Conservation (phyloP, 2,329 filamentous ascomycete species). For the Monilinia fructicola region DNA sequence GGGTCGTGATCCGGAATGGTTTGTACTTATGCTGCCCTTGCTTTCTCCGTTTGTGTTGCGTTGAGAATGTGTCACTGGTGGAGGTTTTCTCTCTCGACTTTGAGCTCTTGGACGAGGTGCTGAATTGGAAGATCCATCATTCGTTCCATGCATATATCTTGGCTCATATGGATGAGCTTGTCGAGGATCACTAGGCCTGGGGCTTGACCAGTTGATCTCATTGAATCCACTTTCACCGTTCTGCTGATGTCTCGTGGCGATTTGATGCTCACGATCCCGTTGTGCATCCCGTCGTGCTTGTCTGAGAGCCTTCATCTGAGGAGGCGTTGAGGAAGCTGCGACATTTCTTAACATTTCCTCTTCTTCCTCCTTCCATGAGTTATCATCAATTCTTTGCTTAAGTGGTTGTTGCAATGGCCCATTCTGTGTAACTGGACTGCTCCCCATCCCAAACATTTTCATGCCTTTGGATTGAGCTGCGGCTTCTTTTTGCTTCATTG, state of each 20-base stretch:
- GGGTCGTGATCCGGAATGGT: constrained; percentile 35
- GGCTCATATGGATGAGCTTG: constrained; percentile 25
- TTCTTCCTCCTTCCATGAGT: constrained; percentile 34
- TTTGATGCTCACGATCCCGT: constrained; percentile 37
- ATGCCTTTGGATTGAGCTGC: constrained; percentile 51
- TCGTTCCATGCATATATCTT: constrained; percentile 26
- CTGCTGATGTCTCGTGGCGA: constrained; percentile 34
- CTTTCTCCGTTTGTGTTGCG: constrained; percentile 26
- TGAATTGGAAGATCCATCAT: constrained; percentile 32
- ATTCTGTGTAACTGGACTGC: constrained; percentile 41
- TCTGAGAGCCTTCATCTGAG: constrained; percentile 36
- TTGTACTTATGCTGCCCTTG: constrained; percentile 28
- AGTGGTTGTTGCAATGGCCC: constrained; percentile 45
- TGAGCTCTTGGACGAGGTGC: constrained; percentile 31
- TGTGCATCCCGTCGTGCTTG: constrained; percentile 40
- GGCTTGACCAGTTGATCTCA: constrained; percentile 28
- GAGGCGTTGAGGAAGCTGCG: constrained; percentile 26
- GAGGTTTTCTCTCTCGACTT: constrained; percentile 36
- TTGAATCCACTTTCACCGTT: constrained; percentile 26
- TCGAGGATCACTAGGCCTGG: constrained; percentile 12
- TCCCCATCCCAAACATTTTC: constrained; percentile 60
- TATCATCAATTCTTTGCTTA: constrained; percentile 40
- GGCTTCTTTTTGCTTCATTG: constrained; percentile 47
- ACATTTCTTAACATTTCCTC: constrained; percentile 31
- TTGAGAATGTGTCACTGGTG: constrained; percentile 31